phyloP scores from a whole-genome alignment of 169 alveolate species.

The Toxoplasma gondii region DNA sequence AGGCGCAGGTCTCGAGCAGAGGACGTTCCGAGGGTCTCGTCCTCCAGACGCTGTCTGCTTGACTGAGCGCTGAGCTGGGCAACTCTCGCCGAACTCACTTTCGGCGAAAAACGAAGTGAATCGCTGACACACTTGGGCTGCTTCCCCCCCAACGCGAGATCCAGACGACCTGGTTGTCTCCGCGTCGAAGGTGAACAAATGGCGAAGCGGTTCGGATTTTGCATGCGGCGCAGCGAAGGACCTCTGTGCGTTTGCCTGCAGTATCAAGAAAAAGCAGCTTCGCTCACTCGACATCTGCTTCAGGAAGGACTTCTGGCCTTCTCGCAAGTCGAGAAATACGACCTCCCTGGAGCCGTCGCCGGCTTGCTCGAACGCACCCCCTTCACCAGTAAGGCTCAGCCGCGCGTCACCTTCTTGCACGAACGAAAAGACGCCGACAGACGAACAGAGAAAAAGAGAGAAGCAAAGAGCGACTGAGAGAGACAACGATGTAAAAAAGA shows the following conservation, averaged over 20 bases:
- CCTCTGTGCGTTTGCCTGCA: no score
- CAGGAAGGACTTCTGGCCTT: conserved; percentile 18
- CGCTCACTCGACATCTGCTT: conserved; percentile 38
- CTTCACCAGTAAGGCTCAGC: background rate
- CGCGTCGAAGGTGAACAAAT: no score
- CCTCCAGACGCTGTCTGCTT: background rate
- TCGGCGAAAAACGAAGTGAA: no score
- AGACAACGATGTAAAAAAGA: background rate
- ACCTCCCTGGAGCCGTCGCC: background rate
- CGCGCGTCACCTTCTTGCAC: background rate
- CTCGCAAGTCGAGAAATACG: background rate
- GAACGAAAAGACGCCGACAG: background rate
- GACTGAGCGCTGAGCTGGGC: background rate
- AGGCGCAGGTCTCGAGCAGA: background rate
- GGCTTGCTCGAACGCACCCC: background rate
- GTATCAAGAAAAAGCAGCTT: conserved; percentile 56
- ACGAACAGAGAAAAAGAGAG: background rate
- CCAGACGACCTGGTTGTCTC: no score
- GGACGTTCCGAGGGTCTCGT: background rate
- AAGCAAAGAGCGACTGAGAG: background rate
- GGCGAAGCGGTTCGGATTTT: no score
- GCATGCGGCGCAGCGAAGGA: no score
- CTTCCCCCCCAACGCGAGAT: no score
- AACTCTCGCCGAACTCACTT: no score
- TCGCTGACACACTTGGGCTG: no score